These are phyloP conservation scores for Heritiera littoralis DNA, from an alignment of 345 rosid species.

Conservation along the genomic window DNA sequence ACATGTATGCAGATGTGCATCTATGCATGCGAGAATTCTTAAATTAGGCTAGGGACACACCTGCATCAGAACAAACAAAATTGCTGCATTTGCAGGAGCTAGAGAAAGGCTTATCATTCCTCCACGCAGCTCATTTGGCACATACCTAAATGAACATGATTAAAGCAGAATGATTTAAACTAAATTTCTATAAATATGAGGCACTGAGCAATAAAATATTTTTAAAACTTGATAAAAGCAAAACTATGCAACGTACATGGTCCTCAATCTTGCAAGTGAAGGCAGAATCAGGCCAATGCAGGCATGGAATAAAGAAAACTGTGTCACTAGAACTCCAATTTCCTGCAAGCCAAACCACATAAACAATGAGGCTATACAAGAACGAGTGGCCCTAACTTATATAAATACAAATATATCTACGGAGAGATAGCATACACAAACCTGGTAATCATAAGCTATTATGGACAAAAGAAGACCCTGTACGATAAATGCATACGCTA, in stretches of 20 bases:
- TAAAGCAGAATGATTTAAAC: conserved; percentile 16
- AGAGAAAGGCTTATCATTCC: conserved; percentile 92
- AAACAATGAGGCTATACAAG: conserved; percentile 16
- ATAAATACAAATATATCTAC: not conserved
- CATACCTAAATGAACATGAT: conserved; percentile 55
- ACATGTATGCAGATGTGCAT: not conserved
- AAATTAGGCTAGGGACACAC: conserved; percentile 34
- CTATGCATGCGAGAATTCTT: not conserved
- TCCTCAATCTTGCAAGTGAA: conserved; percentile 88
- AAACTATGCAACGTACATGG: conserved; percentile 58
- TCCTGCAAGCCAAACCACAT: conserved; percentile 57
- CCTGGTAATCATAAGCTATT: conserved; percentile 96
- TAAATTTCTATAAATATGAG: conserved; percentile 15
- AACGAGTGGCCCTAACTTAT: not conserved
- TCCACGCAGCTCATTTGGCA: conserved; percentile 89
- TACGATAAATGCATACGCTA: conserved; percentile 55
- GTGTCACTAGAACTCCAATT: conserved; percentile 63
- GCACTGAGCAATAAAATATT: not conserved
- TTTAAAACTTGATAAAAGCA: conserved; percentile 3
- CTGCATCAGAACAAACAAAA: conserved; percentile 59
- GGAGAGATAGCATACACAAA: conserved; percentile 26
- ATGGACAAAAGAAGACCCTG: conserved; percentile 68
- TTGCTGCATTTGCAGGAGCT: conserved; percentile 77
- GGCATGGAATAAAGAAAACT: conserved; percentile 78
- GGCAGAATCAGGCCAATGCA: conserved; percentile 72